phyloP scores from a whole-genome alignment of 805 yeast genomes.

The Lipomyces spencermartinsiae region DNA sequence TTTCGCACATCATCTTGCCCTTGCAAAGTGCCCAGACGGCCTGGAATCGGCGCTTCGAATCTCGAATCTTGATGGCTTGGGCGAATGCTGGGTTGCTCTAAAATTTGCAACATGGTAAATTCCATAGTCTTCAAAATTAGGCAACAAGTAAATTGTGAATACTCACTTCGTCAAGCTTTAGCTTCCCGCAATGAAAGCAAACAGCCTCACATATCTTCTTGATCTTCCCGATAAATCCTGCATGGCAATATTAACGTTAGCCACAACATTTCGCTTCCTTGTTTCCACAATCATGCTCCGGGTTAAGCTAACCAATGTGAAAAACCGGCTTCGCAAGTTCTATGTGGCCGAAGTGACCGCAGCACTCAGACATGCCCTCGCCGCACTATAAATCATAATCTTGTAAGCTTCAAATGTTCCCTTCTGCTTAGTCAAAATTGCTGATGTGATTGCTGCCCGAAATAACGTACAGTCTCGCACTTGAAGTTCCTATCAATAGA shows the following conservation, averaged over 20 bases:
- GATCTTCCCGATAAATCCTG: conserved; percentile 79
- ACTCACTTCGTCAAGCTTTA: conserved; percentile 78
- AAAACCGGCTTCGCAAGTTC: conserved; percentile 98
- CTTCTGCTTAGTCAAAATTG: neutral
- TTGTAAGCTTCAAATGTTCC: conserved; percentile 8
- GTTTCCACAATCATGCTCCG: neutral
- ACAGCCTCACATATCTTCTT: conserved; percentile 95
- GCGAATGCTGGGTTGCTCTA: conserved; percentile 74
- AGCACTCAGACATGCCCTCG: conserved; percentile 99
- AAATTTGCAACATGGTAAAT: conserved; percentile 9
- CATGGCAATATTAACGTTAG: neutral
- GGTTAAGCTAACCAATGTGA: conserved; percentile 70
- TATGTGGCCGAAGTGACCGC: conserved; percentile 99
- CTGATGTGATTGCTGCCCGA: neutral
- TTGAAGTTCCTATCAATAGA: conserved; percentile 95
- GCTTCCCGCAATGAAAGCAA: conserved; percentile 98
- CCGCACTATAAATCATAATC: conserved; percentile 62
- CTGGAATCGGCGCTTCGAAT: conserved; percentile 93
- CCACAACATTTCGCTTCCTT: neutral
- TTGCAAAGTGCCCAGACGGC: conserved; percentile 91
- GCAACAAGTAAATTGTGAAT: conserved; percentile 38
- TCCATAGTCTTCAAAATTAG: neutral
- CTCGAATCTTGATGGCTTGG: conserved; percentile 84
- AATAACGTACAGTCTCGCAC: conserved; percentile 77
- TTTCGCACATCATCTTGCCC: conserved; percentile 93